Percentiles rank a stretch among this genome's conserved stretches.
These are phyloP conservation scores for Gnetum montanum DNA, from an alignment of 75 land plant species.

Conservation along the genomic window DNA sequence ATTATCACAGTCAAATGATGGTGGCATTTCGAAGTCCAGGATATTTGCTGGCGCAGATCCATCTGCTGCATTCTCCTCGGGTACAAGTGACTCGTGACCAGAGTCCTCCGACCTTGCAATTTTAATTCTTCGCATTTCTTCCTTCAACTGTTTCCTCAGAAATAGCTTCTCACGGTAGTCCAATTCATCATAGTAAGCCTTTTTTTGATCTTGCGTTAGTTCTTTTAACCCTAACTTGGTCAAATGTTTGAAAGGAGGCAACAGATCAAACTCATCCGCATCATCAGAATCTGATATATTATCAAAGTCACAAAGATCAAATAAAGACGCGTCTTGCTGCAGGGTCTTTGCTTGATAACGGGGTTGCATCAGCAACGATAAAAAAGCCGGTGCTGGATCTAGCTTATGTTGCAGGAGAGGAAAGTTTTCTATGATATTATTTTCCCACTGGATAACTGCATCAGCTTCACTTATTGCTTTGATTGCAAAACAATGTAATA, in stretches of 20 bases:
- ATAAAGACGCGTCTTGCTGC: constrained; percentile 15
- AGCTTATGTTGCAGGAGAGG: constrained; percentile 24
- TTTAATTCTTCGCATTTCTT: constrained; percentile 30
- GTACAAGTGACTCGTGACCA: constrained; percentile 5
- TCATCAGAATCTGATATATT: constrained; percentile 27
- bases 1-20: constrained; percentile 44
- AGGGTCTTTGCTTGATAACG: constrained; percentile 25
- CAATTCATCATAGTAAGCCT: constrained; percentile 75
- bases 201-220: constrained; percentile 46
- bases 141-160: constrained; percentile 76
- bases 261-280: constrained; percentile 79
- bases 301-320: constrained; percentile 27
- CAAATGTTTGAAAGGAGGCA: constrained; percentile 68
- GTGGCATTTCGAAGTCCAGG: constrained; percentile 41
- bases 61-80: constrained; percentile 17
- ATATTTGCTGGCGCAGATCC: constrained; percentile 36
- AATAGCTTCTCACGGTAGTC: constrained; percentile 77
- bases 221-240: constrained; percentile 60
- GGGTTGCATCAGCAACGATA: constrained; percentile 70
- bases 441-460: constrained; percentile 50
- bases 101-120: constrained; percentile 17
- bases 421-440: constrained; percentile 36
- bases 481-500: constrained; percentile 61
- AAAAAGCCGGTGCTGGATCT: constrained; percentile 83
- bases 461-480: constrained; percentile 74